Base-by-base conservation (phyloP, 306 rosid species). In the Cicer bijugum region DNA sequence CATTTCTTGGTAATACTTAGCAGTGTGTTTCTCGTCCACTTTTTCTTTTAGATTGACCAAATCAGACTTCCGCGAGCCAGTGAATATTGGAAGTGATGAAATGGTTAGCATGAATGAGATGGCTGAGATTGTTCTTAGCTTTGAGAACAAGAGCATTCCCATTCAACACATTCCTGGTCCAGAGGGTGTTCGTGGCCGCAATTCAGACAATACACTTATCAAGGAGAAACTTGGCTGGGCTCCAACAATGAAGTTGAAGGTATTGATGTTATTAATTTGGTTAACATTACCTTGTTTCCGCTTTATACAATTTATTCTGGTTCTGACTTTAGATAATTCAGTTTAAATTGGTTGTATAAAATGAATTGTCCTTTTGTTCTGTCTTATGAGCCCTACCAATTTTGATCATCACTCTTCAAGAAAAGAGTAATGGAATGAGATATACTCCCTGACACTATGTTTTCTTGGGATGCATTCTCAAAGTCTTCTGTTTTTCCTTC, bases 51-150 rank as follows among this genome's bases (percentile, higher is more conserved):
- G 99, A 75, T 88, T 94, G 95, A 94, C 99, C 0, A 94, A 94
- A 76, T 94, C 99, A 2, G 99, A 94, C 79, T 94, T 94, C 82
- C 86, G 91, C 1, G 99, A 94, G 83, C 97, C 99, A 6, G 97
- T 94, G 72, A 94, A 94, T 72, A 91, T 91, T 78, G 99, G 99
- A 83, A 94, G 99, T 37, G 97, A 94, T 45, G 99, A 94, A 86
- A 94, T 94, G 99, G 99, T 94, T 5, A 91, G 99, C 95, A 94
- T 94, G 99, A 91, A 94, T 78, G 99, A 91, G 72, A 94, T 94
- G 99, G 98, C 97, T 44, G 98, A 91, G 82, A 94, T 91, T 66
- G 91, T 94, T 71, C 95, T 91, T 39, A 81, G 97, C 87, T 91
- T 94, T 85, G 99, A 94, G 82, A 37, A 81, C 85, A 94, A 87